Percentiles rank a stretch among this genome's conserved stretches.
phyloP scores from a whole-genome alignment of 192 early-diverging fungal genomes.

The Mortierella alpina region DNA sequence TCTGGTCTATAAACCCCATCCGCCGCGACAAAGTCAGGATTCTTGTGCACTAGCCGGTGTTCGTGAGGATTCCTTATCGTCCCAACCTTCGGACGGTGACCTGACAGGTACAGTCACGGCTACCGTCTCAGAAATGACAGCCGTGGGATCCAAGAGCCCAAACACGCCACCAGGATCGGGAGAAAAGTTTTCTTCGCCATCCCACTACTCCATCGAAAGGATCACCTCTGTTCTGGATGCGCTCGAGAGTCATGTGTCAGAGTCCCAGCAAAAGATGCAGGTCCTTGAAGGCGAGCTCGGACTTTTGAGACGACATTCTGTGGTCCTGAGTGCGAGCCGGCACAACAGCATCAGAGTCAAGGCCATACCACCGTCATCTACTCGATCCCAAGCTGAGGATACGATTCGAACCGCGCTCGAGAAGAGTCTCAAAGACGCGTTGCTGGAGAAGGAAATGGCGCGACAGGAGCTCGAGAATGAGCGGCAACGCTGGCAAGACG shows the following conservation, averaged over 20 bases:
- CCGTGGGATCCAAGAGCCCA: neutral
- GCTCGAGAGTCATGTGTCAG: constrained; percentile 37
- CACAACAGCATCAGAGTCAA: constrained; percentile 45
- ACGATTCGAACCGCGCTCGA: constrained; percentile 40
- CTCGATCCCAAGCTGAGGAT: constrained; percentile 19
- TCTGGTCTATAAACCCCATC: neutral
- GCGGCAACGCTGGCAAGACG: constrained; percentile 41
- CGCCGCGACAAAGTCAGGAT: neutral
- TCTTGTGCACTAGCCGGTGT: neutral
- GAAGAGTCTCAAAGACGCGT: constrained; percentile 50
- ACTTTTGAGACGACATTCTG: constrained; percentile 28
- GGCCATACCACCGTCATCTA: neutral
- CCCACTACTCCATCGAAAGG: constrained; percentile 18
- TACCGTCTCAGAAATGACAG: neutral
- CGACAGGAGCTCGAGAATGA: constrained; percentile 49
- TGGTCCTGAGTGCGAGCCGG: constrained; percentile 32
- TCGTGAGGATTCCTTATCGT: constrained; percentile 23
- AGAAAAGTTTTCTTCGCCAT: neutral
- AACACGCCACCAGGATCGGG: neutral
- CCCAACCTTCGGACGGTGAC: constrained; percentile 7
- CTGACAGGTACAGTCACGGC: neutral
- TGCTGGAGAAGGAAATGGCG: constrained; percentile 49
- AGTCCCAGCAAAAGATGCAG: constrained; percentile 38
- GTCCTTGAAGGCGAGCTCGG: constrained; percentile 44
- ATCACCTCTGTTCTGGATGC: constrained; percentile 37